Percentiles rank a stretch among this genome's conserved stretches.
Conservation (phyloP, 140 eudicot species). For the Flaveria floridana region DNA sequence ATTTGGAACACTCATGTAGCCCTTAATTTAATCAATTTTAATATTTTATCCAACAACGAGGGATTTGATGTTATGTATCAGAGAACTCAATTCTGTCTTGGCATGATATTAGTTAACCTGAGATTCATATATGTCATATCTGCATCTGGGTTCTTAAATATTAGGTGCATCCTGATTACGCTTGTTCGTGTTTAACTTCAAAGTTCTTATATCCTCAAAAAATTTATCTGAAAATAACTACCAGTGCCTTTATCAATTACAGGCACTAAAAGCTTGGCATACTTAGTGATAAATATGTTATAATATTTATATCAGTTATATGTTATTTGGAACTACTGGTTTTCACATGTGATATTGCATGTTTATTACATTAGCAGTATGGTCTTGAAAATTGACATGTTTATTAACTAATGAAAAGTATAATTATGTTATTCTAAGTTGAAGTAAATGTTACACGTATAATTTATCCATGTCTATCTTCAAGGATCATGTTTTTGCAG, state of each 20-base stretch:
- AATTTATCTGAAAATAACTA: background rate
- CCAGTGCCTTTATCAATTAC: background rate
- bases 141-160: background rate
- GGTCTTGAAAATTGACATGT: background rate
- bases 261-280: background rate
- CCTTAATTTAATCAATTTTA: background rate
- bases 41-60: background rate
- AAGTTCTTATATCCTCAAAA: background rate
- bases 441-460: background rate
- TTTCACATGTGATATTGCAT: background rate
- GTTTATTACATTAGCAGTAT: background rate
- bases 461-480: slow-evolving; percentile 8
- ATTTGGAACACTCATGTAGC: background rate
- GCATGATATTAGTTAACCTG: background rate
- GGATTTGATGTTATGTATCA: background rate
- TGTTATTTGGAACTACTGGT: background rate
- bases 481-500: slow-evolving; percentile 21
- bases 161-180: background rate
- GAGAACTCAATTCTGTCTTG: slow-evolving; percentile 1
- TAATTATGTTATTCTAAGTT: background rate
- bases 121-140: background rate
- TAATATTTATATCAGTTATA: background rate
- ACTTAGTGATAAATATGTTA: background rate
- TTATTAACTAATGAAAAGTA: background rate
- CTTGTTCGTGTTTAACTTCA: background rate